A percentile compares a stretch with the other conserved stretches of the same genome.
Conservation (phyloP, 345 rosid species). For the Litchi chinensis region DNA sequence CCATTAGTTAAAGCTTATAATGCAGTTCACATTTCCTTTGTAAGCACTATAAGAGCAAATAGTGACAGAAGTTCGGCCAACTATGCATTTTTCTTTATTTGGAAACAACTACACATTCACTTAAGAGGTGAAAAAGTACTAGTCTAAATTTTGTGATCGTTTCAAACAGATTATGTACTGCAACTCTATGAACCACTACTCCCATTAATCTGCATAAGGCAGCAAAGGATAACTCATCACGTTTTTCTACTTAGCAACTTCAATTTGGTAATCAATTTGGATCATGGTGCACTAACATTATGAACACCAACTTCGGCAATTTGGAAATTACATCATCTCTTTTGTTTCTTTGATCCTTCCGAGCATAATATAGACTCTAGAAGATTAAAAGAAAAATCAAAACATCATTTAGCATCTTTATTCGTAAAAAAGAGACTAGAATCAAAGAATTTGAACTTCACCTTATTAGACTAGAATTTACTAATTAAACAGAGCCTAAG, state of each 20-base stretch:
- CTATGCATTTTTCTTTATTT: background rate
- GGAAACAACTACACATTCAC: background rate
- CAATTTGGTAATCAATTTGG: background rate
- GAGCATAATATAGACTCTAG: background rate
- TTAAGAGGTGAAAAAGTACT: background rate
- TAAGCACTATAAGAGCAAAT: background rate
- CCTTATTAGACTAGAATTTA: background rate
- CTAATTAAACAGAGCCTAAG: background rate
- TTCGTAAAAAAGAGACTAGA: background rate
- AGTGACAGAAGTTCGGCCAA: background rate
- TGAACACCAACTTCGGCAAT: background rate
- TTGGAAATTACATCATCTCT: background rate
- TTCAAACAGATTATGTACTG: background rate
- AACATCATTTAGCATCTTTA: background rate
- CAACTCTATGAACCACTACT: background rate
- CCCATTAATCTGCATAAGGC: background rate
- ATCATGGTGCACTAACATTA: background rate
- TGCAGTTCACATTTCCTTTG: background rate
- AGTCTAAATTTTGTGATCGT: background rate
- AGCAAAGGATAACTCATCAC: background rate
- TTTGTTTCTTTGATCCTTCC: background rate
- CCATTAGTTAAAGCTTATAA: background rate
- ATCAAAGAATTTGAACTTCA: background rate
- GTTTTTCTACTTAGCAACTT: constrained; percentile 2
- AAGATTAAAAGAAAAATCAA: background rate